These are phyloP conservation scores for Aureoboletus auriporus DNA, from an alignment of 768 basidiomycete species.

Conservation along the genomic window DNA sequence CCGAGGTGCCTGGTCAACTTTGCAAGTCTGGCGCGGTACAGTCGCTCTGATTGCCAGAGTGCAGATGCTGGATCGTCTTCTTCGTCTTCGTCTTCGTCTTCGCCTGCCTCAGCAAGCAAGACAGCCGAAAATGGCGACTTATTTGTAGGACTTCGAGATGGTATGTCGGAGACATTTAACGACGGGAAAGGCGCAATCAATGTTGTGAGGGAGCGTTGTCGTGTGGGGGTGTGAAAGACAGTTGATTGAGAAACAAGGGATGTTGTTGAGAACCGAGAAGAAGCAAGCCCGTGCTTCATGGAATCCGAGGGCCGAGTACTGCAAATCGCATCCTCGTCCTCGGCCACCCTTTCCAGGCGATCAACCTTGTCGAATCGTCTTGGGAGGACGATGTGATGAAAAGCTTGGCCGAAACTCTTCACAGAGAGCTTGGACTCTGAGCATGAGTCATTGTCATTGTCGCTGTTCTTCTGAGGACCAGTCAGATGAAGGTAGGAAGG, in stretches of 20 bases:
- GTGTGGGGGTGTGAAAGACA: not conserved
- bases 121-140: conserved; percentile 7
- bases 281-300: not conserved
- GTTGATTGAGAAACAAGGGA: conserved; percentile 2
- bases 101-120: conserved; percentile 5
- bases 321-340: not conserved
- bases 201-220: conserved; percentile 1
- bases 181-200: conserved; percentile 10
- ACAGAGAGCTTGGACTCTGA: conserved; percentile 30
- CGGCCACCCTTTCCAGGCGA: conserved; percentile 2
- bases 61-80: conserved; percentile 4
- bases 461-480: not conserved
- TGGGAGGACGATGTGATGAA: conserved; percentile 33
- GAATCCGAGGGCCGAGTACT: not conserved
- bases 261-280: not conserved
- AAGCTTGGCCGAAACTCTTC: conserved; percentile 41
- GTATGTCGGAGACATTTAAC: conserved; percentile 5
- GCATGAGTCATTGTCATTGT: conserved; percentile 6
- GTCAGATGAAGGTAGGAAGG: conserved; percentile 15
- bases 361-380: not conserved
- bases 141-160: conserved; percentile 11
- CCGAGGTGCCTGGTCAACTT: conserved; percentile 37
- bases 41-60: conserved; percentile 17
- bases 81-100: conserved; percentile 2
- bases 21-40: conserved; percentile 30